Evolutionary conservation across 2,329 filamentous ascomycete genomes (phyloP), one percentile per base, ranked within the genome.

Genomic region (Sporothrix schenckii): DNA sequence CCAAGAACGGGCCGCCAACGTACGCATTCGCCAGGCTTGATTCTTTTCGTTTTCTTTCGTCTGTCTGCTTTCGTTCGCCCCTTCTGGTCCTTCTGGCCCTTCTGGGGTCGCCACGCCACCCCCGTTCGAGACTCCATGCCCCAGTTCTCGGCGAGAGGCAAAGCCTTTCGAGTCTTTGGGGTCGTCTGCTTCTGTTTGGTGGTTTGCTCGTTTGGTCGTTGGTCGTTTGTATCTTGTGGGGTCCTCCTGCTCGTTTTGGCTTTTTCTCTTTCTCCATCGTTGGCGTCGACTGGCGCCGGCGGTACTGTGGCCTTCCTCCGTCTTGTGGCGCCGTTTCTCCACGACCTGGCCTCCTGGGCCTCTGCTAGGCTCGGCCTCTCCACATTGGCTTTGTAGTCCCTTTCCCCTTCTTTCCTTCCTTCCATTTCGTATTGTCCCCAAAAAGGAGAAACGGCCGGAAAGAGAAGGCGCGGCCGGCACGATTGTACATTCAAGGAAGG

Each of bases 101-200:
- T 14, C 61, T 39, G 44, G 47, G 47, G 63, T 53, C 58, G 39
- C n/a, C n/a, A 50, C 60, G 41, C 60, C 41, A 63, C 60, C 41
- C 44, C 61, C 61, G 61, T 50, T 65, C 44, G 21, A 65, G 61
- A 66, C 60, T 63, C 24, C 21, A 21, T 63, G 60, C 60, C 60
- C 60, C 60, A 65, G 61, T 9, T 34, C 61, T 66, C 61, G 61
- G 61, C 61, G 47, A 52, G 47, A 52, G 54, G 60, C 60, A 9
- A 44, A 61, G n/a, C 39, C n/a, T 61, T 21, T 41, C 10, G 34
- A 21, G 16, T 61, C 11, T 30, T 30, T 30, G 56, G 27, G 27
- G 53, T 34, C 24, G 34, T 14, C 14, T 61, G 13, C 11, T 60
- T 60, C 19, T 58, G 27, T 30, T 30, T 30, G 27, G 27, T 30